Conservation (phyloP, 176 grass and related monocot species). For the Musa acuminata region DNA sequence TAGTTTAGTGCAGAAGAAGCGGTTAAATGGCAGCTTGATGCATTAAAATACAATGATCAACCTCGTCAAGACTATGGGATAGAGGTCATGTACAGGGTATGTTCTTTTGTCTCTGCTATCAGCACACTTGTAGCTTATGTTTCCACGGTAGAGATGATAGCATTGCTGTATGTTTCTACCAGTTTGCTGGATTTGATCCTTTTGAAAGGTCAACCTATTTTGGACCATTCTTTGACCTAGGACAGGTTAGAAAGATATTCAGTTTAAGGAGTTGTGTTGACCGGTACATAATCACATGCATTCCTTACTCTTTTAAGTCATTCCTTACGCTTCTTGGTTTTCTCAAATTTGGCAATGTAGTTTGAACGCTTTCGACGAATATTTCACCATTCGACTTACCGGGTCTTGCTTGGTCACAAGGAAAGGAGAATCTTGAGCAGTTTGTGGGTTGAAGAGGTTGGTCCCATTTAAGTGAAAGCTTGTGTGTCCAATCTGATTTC, state of each 20-base stretch:
- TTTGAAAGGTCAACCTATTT: constrained; percentile 98
- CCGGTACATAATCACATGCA: neutral
- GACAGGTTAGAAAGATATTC: constrained; percentile 42
- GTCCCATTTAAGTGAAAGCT: neutral
- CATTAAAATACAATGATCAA: constrained; percentile 86
- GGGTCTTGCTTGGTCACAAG: constrained; percentile 71
- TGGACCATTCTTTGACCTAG: constrained; percentile 79
- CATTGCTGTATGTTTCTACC: constrained; percentile 16
- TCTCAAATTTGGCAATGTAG: constrained; percentile 31
- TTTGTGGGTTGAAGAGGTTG: constrained; percentile 85
- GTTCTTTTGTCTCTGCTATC: neutral
- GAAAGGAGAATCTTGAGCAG: constrained; percentile 70
- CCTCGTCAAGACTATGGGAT: constrained; percentile 79
- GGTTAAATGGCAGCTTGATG: constrained; percentile 70
- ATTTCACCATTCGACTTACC: constrained; percentile 83
- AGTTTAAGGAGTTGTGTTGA: neutral
- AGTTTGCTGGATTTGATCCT: constrained; percentile 99
- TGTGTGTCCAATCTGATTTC: neutral
- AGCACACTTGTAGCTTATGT: neutral
- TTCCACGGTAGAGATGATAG: neutral
- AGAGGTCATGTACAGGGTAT: constrained; percentile 98
- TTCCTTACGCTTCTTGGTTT: neutral
- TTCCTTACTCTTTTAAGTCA: too few relatives aligned
- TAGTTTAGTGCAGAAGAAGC: constrained; percentile 92
- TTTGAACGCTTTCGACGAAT: constrained; percentile 85